Evolutionary conservation across 2,329 filamentous ascomycete genomes (phyloP), one percentile per base, ranked within the genome.

Genomic region (Aspergillus fischeri): DNA sequence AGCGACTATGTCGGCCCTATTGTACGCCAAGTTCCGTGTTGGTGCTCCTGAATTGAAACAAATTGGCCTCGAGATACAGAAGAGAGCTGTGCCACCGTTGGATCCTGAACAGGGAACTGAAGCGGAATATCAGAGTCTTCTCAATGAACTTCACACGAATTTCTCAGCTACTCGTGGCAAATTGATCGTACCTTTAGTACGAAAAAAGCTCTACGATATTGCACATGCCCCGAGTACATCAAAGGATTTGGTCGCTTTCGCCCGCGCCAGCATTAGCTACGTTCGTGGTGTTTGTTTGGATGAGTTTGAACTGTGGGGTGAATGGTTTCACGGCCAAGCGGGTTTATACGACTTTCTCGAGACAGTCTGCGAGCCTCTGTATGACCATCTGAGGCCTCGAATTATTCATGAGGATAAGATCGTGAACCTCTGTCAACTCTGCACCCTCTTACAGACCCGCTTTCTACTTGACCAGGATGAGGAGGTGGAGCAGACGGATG

Each of bases 21-120:
- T 90, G 1, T 90, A 90, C 65, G 86, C 87, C 21, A 90, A 89
- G 63, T 90, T 89, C 60, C 79, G 86, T 27, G 83, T 88, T 25
- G 84, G 83, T 48, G 87, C 87, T 2, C 80, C 83, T 3, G 84
- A 88, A 61, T 73, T 90, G 54, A 87, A 89, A 69, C 79, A 81
- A 54, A 79, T 90, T 45, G 87, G 86, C 8, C 72, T 86, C 24
- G 85, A 88, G 65, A 87, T 88, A 41, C 86, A 88, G 63, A 88
- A 87, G 69, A 78, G 86, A 65, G 85, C 84, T 10, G 81, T 85
- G 1, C 75, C 82, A 17, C 82, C 85, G 3, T 75, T 84, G 38
- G 86, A 86, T 54, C 81, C 81, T 5, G 81, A 85, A 27, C 77
- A 81, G 52, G 82, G 80, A 7, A 77, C 79, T 20, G 83, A 86